phyloP scores from a whole-genome alignment of 352 stramenopile species.

The Phytophthora niederhauseri region DNA sequence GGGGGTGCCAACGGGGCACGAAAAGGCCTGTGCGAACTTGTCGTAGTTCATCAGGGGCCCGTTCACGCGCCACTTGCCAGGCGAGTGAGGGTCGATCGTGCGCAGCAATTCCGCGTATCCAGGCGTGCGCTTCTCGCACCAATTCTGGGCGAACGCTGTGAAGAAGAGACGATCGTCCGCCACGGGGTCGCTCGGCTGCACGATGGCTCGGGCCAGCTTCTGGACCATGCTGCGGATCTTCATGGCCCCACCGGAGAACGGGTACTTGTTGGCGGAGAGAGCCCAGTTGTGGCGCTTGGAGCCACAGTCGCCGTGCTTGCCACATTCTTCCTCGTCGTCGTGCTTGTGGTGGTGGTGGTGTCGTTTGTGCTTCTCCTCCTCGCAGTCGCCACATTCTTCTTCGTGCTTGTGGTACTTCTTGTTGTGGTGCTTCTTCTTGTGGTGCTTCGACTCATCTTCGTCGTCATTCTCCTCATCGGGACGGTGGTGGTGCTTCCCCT shows the following conservation, averaged over 20 bases:
- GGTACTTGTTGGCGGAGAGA: conserved; percentile 19
- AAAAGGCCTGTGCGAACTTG: conserved; percentile 69
- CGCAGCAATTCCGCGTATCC: conserved; percentile 53
- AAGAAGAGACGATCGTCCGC: conserved; percentile 70
- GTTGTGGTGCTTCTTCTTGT: background rate
- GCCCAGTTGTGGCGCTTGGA: conserved; percentile 17
- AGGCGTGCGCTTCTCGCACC: conserved; percentile 62
- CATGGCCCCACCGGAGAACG: conserved; percentile 33
- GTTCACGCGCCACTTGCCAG: conserved; percentile 69
- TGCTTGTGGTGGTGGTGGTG: conserved; percentile 27
- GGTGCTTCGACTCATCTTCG: background rate
- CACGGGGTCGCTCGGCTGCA: conserved; percentile 22
- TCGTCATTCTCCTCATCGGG: conserved; percentile 6
- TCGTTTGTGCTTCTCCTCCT: conserved; percentile 13
- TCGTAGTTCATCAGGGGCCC: conserved; percentile 68
- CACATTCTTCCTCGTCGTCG: conserved; percentile 19
- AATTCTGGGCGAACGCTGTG: conserved; percentile 67
- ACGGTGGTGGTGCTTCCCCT: background rate
- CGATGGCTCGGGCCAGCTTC: conserved; percentile 36
- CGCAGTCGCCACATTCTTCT: conserved; percentile 18
- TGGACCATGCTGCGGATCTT: conserved; percentile 32
- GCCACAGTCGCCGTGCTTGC: conserved; percentile 15
- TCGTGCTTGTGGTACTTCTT: conserved; percentile 14
- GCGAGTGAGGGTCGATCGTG: conserved; percentile 62
- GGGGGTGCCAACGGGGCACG: conserved; percentile 56